A percentile compares a stretch with the other conserved stretches of the same genome.
Conservation (phyloP, 164 flowering plant genomes). For the Chimonanthus praecox region DNA sequence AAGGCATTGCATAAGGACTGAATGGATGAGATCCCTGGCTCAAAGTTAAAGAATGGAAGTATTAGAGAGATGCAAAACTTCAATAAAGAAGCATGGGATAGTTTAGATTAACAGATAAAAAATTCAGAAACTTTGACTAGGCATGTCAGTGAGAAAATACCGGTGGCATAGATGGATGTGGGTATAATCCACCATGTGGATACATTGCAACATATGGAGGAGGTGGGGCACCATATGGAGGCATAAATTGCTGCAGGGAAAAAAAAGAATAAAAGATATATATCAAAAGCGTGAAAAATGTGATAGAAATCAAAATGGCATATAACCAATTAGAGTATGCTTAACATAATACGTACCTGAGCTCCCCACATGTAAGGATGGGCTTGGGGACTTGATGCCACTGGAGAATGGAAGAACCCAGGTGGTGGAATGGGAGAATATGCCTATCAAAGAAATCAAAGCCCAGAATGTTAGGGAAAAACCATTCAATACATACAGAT, state of each 20-base stretch:
- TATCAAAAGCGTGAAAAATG: background rate
- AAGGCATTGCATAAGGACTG: slow-evolving; percentile 84
- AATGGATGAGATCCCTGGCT: slow-evolving; percentile 87
- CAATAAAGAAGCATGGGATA: background rate
- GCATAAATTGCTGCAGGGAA: slow-evolving; percentile 74
- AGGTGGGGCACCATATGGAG: slow-evolving; percentile 95
- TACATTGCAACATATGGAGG: slow-evolving; percentile 97
- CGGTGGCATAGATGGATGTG: slow-evolving; percentile 87
- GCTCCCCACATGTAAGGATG: slow-evolving; percentile 99
- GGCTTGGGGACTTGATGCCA: slow-evolving; percentile 90
- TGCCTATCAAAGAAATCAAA: slow-evolving; percentile 42
- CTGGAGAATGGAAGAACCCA: slow-evolving; percentile 46
- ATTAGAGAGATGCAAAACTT: slow-evolving; percentile 4
- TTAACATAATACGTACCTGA: slow-evolving; percentile 48
- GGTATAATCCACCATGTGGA: slow-evolving; percentile 92
- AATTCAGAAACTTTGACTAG: background rate
- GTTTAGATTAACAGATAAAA: background rate
- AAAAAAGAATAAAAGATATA: background rate
- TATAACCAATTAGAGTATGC: background rate
- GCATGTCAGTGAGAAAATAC: slow-evolving; percentile 32
- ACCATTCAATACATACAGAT: background rate
- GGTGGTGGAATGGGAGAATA: slow-evolving; percentile 87
- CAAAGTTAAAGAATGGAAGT: background rate
- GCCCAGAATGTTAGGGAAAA: background rate
- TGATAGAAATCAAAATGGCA: background rate